phyloP scores from a whole-genome alignment of 179 eudicot species.

The Camellia oleifera region DNA sequence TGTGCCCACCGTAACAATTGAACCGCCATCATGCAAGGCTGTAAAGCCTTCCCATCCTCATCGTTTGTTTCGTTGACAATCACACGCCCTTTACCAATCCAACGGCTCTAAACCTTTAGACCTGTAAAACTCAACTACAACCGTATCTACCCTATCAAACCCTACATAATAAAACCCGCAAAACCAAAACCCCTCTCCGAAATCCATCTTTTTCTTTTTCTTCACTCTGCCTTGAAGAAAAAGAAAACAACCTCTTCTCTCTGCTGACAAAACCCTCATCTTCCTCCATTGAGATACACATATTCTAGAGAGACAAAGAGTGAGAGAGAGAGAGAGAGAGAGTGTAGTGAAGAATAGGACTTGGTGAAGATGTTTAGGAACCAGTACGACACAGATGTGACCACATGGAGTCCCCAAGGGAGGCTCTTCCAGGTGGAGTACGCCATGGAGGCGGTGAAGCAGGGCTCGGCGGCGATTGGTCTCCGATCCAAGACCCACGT shows the following conservation, averaged over 20 bases:
- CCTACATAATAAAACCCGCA: background rate
- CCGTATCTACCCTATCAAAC: constrained; percentile 8
- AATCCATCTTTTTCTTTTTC: background rate
- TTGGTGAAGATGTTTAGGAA: constrained; percentile 27
- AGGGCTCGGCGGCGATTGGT: constrained; percentile 93
- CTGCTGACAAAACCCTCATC: background rate
- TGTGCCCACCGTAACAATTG: too few species aligned
- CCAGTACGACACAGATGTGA: constrained; percentile 33
- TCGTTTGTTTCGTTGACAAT: background rate
- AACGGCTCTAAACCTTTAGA: background rate
- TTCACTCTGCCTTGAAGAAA: constrained; percentile 23
- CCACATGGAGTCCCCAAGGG: constrained; percentile 74
- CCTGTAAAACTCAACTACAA: background rate
- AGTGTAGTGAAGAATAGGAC: constrained; percentile 28
- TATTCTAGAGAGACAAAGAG: background rate
- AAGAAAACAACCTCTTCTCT: constrained; percentile 18
- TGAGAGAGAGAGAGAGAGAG: background rate
- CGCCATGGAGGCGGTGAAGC: constrained; percentile 99
- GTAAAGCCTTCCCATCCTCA: background rate
- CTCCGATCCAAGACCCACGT: constrained; percentile 93
- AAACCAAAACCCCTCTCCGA: background rate
- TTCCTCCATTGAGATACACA: background rate
- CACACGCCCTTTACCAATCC: background rate
- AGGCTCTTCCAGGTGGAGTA: constrained; percentile 91
- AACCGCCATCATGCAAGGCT: too few species aligned